Evolutionary conservation across 352 stramenopile species (phyloP).

Genomic region (Pythium monospermum): DNA sequence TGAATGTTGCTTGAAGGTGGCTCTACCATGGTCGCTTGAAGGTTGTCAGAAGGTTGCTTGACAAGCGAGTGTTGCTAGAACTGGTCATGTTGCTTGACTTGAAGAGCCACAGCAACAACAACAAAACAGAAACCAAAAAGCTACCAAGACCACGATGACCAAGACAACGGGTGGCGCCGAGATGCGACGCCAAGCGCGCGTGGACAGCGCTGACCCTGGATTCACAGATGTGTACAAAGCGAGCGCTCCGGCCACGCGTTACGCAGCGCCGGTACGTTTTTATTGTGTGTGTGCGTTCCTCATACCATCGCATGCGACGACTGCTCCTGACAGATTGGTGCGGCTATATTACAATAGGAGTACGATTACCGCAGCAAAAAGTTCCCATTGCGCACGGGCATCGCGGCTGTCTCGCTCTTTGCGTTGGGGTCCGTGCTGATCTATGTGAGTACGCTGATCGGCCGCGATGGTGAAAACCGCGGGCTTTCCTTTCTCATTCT

Average conservation of each 20-base stretch:
- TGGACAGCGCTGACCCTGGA: conserved; percentile 17
- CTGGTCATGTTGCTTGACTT: background rate
- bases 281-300: no score
- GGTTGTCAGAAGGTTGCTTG: conserved; percentile 18
- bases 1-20: no score
- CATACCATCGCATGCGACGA: no score
- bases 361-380: conserved; percentile 35
- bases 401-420: conserved; percentile 70
- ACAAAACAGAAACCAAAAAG: background rate
- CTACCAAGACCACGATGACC: conserved; percentile 26
- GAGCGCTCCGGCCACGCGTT: conserved; percentile 12
- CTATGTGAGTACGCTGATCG: conserved; percentile 69
- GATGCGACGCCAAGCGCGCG: conserved; percentile 28
- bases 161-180: conserved; percentile 42
- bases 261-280: conserved; percentile 12
- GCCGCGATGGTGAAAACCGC: conserved; percentile 65
- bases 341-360: conserved; percentile 10
- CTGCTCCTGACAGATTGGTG: conserved; percentile 3
- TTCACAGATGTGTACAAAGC: conserved; percentile 35
- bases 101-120: conserved; percentile 12
- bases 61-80: conserved; percentile 8
- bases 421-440: conserved; percentile 66
- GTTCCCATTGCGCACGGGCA: conserved; percentile 71
- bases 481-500: conserved; percentile 76
- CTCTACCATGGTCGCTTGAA: conserved; percentile 15